Conservation (phyloP, 2,329 filamentous ascomycete genomes). For the Podosphaera xanthii region DNA sequence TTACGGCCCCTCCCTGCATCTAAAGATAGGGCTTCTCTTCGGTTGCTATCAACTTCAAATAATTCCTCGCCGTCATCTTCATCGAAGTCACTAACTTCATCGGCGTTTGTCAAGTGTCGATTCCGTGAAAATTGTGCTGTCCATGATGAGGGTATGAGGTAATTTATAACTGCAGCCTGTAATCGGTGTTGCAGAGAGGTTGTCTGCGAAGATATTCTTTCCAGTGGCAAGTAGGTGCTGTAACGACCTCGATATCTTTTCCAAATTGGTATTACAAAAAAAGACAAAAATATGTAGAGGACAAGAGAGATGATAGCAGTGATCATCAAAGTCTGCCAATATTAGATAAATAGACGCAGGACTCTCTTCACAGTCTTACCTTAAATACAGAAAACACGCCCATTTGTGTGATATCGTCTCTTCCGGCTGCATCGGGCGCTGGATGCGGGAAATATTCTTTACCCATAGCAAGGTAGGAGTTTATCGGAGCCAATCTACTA, state of each 20-base stretch:
- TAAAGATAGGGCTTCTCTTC: constrained; percentile 20
- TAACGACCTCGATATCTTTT: constrained; percentile 47
- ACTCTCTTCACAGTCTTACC: constrained; percentile 5
- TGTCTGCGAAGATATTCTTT: constrained; percentile 35
- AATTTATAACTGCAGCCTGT: constrained; percentile 19
- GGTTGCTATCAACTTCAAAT: constrained; percentile 28
- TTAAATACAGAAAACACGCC: constrained; percentile 14
- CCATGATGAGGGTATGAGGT: constrained; percentile 26
- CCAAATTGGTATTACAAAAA: constrained; percentile 43
- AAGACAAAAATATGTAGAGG: constrained; percentile 43
- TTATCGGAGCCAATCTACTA: neutral
- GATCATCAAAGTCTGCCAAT: constrained; percentile 38
- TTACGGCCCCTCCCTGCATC: constrained; percentile 14
- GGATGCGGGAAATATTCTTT: constrained; percentile 12
- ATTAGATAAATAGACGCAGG: neutral
- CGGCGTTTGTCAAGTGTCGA: constrained; percentile 19
- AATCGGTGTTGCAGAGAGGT: constrained; percentile 29
- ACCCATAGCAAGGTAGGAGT: neutral
- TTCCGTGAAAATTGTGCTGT: constrained; percentile 21
- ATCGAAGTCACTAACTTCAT: constrained; percentile 29
- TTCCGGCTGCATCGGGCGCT: constrained; percentile 11
- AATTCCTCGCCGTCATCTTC: constrained; percentile 50
- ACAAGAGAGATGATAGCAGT: constrained; percentile 48
- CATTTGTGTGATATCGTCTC: constrained; percentile 14
- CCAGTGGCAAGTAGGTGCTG: constrained; percentile 49